A percentile compares a stretch with the other conserved stretches of the same genome.
Conservation (phyloP, 2,329 filamentous ascomycete species). For the Myotisia sp. region DNA sequence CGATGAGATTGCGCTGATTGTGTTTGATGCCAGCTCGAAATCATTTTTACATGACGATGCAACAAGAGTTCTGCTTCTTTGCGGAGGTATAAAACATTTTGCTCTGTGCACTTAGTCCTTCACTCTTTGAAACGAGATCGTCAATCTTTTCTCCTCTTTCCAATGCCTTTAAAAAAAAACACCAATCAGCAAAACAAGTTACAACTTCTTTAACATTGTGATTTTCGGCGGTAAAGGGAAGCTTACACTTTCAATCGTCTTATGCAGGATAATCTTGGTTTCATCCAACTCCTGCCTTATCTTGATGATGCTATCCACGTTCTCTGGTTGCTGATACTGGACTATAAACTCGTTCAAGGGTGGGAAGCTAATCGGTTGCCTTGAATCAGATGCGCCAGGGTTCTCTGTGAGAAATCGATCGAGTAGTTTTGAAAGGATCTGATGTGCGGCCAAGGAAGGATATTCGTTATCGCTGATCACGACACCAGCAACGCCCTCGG, state of each 20-base stretch:
- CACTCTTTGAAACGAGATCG: slow-evolving; percentile 85
- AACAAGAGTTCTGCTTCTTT: slow-evolving; percentile 50
- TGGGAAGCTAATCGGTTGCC: slow-evolving; percentile 47
- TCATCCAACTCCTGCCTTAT: slow-evolving; percentile 95
- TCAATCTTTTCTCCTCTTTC: slow-evolving; percentile 96
- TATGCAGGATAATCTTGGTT: slow-evolving; percentile 93
- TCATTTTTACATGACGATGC: slow-evolving; percentile 36
- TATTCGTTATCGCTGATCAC: slow-evolving; percentile 49
- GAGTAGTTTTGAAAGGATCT: slow-evolving; percentile 56
- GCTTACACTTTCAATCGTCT: slow-evolving; percentile 58
- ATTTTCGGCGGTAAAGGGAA: too few relatives aligned
- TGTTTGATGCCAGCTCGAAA: too few relatives aligned
- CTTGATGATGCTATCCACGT: slow-evolving; percentile 85
- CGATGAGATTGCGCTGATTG: too few relatives aligned
- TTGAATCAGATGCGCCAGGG: slow-evolving; percentile 44
- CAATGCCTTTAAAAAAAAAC: too few relatives aligned
- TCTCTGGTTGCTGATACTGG: slow-evolving; percentile 72
- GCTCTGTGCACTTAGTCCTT: slow-evolving; percentile 76
- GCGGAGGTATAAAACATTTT: slow-evolving; percentile 89
- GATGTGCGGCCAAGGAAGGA: slow-evolving; percentile 31
- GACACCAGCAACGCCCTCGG: slow-evolving; percentile 59
- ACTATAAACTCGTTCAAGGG: slow-evolving; percentile 66
- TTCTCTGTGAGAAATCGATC: slow-evolving; percentile 68
- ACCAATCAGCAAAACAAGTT: too few relatives aligned
- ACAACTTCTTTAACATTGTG: too few relatives aligned